These are phyloP conservation scores for Corylus heterophylla DNA, from an alignment of 306 rosid species.

Conservation along the genomic window DNA sequence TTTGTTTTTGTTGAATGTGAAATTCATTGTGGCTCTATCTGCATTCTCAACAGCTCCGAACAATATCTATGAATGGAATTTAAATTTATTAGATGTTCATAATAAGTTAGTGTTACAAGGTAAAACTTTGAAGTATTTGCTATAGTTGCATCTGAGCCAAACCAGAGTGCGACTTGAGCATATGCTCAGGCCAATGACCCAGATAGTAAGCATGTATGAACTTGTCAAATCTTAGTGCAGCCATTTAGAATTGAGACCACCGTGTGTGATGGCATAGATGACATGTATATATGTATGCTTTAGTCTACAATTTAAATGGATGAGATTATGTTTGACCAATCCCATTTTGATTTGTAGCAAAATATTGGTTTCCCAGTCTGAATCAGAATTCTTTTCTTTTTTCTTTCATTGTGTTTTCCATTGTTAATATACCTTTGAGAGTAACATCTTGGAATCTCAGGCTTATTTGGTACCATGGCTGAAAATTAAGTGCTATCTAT, in stretches of 20 bases:
- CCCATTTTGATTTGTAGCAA: not conserved
- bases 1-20: not conserved
- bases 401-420: not conserved
- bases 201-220: not conserved
- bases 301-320: not conserved
- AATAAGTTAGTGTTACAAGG: not conserved
- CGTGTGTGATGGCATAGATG: not conserved
- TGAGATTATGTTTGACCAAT: not conserved
- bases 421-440: not conserved
- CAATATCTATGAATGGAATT: not conserved
- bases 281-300: not conserved
- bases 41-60: not conserved
- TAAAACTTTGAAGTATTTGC: not conserved
- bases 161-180: not conserved
- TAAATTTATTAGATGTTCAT: not conserved
- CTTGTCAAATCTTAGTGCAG: not conserved
- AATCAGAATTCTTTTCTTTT: not conserved
- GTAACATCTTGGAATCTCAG: not conserved
- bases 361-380: not conserved
- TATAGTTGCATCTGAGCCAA: too few relatives aligned
- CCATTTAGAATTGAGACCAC: not conserved
- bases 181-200: not conserved
- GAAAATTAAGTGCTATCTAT: not conserved
- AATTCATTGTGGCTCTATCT: not conserved
- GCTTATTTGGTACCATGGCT: not conserved